phyloP scores from a whole-genome alignment of 2,329 filamentous ascomycete species.

The Trichoderma citrinoviride region DNA sequence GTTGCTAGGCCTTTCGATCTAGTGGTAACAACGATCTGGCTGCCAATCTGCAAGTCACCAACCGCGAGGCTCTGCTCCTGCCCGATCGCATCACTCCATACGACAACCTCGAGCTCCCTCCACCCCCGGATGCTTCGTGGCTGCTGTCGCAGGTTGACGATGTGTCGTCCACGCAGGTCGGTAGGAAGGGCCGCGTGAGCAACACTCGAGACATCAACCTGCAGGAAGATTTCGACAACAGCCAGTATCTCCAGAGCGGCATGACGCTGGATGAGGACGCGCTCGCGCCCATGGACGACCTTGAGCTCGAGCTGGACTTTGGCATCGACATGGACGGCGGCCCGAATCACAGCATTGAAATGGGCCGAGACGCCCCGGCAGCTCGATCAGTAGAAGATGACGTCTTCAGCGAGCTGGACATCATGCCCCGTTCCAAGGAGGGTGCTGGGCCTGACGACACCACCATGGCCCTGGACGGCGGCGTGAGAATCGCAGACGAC shows the following conservation, averaged over 20 bases:
- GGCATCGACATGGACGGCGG: constrained; percentile 68
- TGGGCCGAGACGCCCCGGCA: constrained; percentile 79
- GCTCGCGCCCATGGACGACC: constrained; percentile 59
- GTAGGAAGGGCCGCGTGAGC: constrained; percentile 56
- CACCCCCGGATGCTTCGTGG: constrained; percentile 84
- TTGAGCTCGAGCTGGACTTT: constrained; percentile 72
- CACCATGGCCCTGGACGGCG: constrained; percentile 54
- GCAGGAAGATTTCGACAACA: constrained; percentile 68
- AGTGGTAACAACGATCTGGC: constrained; percentile 94
- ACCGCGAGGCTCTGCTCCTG: constrained; percentile 81
- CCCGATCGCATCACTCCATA: constrained; percentile 92
- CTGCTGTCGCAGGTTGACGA: constrained; percentile 74
- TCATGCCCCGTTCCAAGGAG: constrained; percentile 56
- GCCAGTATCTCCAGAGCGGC: constrained; percentile 74
- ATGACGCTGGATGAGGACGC: constrained; percentile 58
- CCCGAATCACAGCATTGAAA: constrained; percentile 66
- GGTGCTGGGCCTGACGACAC: constrained; percentile 55
- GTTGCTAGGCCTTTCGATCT: constrained; percentile 78
- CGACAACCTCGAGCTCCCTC: constrained; percentile 72
- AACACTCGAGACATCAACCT: constrained; percentile 66
- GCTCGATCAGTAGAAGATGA: constrained; percentile 67
- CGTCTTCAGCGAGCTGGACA: constrained; percentile 63
- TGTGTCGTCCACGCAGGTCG: constrained; percentile 50
- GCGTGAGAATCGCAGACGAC: constrained; percentile 59
- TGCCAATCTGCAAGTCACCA: constrained; percentile 74